Evolutionary conservation across 805 yeast species (phyloP), one percentile per base, ranked within the genome.

Genomic region (Spathaspora hagerdaliae): DNA sequence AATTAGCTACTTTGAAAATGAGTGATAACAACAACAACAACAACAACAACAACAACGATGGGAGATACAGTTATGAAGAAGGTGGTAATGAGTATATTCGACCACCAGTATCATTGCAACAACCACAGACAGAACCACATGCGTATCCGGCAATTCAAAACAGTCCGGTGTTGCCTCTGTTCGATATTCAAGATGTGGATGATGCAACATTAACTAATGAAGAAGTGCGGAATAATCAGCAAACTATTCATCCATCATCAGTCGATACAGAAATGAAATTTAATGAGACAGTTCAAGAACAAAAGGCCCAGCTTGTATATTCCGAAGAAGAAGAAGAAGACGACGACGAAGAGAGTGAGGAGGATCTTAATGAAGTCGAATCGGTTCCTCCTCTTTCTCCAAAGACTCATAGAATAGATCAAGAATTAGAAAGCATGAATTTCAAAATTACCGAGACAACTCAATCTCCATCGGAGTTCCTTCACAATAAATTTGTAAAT

Each of bases 1-100:
- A 71, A 48, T 57, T 71, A 38, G 64, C 63, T 29, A 51, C 51
- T 15, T 59, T 71, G 53, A 71, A 71, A 44, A 53, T 57, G 33
- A 53, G 53, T 15, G 37, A n/a, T 4, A 34, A 15, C 10, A 24
- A 13, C 38, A 7, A 13, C 12, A 35, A 1, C 27, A 15, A 31
- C 27, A 15, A 24, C 38, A 10, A 33, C 31, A 35, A 1, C 27
- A 15, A 31, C 27, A 15, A 24, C 38, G 6, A 33, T 19, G 10
- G 24, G 24, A 19, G 24, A 19, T 19, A 19, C 24, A 19, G 24
- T 19, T 19, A 19, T 19, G 24, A 19, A 19, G 24, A 19, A 19
- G 24, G 24, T 19, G 24, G 24, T 19, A 19, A 5, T 19, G 24
- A 19, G 24, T 19, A 19, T 19, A 19, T 19, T 19, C 24, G 24